Evolutionary conservation across 1,284 basidiomycete species (phyloP).

Genomic region (Leccinum griseonigrum): DNA sequence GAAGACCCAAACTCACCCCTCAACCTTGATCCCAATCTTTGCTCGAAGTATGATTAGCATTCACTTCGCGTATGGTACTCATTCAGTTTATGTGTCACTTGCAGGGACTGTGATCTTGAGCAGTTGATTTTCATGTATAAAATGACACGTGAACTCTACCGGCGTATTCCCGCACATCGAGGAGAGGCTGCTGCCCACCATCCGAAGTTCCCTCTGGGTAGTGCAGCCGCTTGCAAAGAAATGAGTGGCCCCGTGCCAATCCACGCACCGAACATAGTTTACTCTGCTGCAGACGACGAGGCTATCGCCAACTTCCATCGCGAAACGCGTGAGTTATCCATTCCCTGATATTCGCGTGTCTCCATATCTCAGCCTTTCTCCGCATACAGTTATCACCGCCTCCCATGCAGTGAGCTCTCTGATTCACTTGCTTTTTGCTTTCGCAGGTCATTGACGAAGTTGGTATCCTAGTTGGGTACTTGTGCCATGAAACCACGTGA

Average conservation of each 20-base stretch:
- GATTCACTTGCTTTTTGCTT: not conserved
- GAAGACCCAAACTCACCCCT: not conserved
- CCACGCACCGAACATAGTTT: constrained; percentile 46
- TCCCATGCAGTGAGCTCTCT: constrained; percentile 42
- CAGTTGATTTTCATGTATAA: not conserved
- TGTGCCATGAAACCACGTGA: constrained; percentile 20
- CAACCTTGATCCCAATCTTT: not conserved
- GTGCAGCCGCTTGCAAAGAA: constrained; percentile 40
- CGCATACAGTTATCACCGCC: not conserved
- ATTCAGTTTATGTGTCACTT: not conserved
- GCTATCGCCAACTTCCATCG: constrained; percentile 44
- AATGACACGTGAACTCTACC: not conserved
- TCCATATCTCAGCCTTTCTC: not conserved
- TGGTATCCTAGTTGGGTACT: constrained; percentile 14
- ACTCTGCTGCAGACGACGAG: constrained; percentile 53
- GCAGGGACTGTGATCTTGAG: not conserved
- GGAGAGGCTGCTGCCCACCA: not conserved
- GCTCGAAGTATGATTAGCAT: not conserved
- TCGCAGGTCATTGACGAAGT: not conserved
- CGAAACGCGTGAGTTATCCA: constrained; percentile 23
- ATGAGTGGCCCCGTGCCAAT: constrained; percentile 39
- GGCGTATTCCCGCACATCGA: not conserved
- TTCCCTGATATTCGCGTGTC: not conserved
- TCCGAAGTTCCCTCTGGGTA: constrained; percentile 29
- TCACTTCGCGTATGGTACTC: not conserved